phyloP scores from a whole-genome alignment of 768 basidiomycete genomes.

The Suillus subaureus region DNA sequence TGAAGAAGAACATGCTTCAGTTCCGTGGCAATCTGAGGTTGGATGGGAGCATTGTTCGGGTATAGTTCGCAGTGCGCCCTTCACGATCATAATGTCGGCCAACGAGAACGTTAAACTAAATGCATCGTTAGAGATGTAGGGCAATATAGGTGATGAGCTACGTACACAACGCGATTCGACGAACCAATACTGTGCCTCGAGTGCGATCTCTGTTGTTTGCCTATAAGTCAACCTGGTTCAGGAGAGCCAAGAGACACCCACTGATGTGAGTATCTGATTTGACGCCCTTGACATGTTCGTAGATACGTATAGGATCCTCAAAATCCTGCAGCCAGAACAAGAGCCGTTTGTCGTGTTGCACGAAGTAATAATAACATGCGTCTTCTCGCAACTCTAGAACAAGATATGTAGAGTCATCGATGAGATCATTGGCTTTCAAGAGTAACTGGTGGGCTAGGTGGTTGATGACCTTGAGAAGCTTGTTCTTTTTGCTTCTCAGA shows the following conservation, averaged over 20 bases:
- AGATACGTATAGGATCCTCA: slow-evolving; percentile 28
- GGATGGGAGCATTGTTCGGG: slow-evolving; percentile 3
- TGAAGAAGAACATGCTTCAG: slow-evolving; percentile 7
- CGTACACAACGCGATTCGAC: not conserved
- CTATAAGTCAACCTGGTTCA: not conserved
- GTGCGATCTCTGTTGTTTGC: slow-evolving; percentile 19
- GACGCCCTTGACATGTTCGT: slow-evolving; percentile 40
- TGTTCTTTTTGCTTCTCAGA: not conserved
- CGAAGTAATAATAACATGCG: slow-evolving; percentile 43
- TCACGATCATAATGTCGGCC: not conserved
- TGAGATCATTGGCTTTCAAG: not conserved
- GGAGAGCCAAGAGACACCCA: not conserved
- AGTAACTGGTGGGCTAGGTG: not conserved
- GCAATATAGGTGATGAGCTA: not conserved
- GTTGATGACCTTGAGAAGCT: not conserved
- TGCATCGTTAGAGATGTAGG: not conserved
- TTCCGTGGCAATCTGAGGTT: not conserved
- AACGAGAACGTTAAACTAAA: not conserved
- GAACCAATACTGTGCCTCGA: slow-evolving; percentile 31
- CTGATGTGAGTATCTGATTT: slow-evolving; percentile 19
- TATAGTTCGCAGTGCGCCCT: slow-evolving; percentile 12
- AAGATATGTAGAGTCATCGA: not conserved
- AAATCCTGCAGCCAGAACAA: slow-evolving; percentile 52
- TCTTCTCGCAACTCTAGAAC: slow-evolving; percentile 5
- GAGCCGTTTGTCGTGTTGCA: slow-evolving; percentile 40